Conservation (phyloP, 805 yeast species). For the Lipomyces chichibuensis region DNA sequence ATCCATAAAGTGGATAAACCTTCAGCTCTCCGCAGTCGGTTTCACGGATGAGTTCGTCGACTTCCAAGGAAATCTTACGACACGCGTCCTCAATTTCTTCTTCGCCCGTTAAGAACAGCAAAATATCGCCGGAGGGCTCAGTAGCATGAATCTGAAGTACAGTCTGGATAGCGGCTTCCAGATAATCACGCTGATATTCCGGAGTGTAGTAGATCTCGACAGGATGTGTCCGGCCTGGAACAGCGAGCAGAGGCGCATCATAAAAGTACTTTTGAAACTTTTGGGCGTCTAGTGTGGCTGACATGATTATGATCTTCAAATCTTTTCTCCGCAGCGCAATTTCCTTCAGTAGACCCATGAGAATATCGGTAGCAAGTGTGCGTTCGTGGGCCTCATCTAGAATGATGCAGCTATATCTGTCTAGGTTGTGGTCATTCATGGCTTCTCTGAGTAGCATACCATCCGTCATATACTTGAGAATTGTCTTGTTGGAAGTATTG, state of each 20-base stretch:
- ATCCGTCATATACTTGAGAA: conserved; percentile 95
- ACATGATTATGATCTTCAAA: conserved; percentile 90
- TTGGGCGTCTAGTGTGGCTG: conserved; percentile 96
- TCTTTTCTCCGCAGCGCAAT: conserved; percentile 80
- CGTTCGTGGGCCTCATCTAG: conserved; percentile 98
- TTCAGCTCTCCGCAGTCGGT: conserved; percentile 85
- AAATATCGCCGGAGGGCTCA: conserved; percentile 88
- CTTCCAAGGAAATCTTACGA: conserved; percentile 81
- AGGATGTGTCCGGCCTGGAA: conserved; percentile 97
- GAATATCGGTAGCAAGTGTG: conserved; percentile 92
- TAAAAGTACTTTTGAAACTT: conserved; percentile 89
- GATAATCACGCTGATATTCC: conserved; percentile 90
- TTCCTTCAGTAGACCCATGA: conserved; percentile 92
- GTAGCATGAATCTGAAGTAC: conserved; percentile 96
- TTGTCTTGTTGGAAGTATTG: conserved; percentile 75
- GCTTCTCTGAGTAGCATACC: conserved; percentile 98
- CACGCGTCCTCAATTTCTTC: conserved; percentile 98
- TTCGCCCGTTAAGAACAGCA: conserved; percentile 90
- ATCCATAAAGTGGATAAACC: conserved; percentile 94
- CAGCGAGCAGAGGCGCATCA: conserved; percentile 91
- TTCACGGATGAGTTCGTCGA: conserved; percentile 85
- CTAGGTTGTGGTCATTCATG: conserved; percentile 88
- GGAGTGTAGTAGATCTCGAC: conserved; percentile 97
- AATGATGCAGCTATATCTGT: conserved; percentile 83
- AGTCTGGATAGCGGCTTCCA: conserved; percentile 93